phyloP scores from a whole-genome alignment of 768 basidiomycete species.

The Tephrocybe sp. region DNA sequence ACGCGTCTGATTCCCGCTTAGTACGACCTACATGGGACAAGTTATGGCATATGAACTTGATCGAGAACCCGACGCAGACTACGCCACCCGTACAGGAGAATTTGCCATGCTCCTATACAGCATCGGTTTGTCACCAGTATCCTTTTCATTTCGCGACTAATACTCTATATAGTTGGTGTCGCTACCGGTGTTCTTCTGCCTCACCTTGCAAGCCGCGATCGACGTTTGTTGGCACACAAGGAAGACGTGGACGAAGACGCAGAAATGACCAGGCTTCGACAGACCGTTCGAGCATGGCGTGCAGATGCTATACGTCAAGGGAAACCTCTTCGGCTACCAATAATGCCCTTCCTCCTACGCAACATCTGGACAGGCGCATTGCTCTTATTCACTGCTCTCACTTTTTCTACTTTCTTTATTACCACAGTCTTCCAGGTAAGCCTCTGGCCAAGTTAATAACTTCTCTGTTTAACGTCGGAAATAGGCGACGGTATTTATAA shows the following conservation, averaged over 20 bases:
- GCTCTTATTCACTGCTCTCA: conserved; percentile 75
- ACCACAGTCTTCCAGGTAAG: conserved; percentile 69
- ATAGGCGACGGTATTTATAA: conserved; percentile 80
- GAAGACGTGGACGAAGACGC: conserved; percentile 74
- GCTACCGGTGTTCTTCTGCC: conserved; percentile 80
- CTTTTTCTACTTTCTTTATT: conserved; percentile 86
- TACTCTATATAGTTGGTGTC: conserved; percentile 68
- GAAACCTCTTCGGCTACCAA: conserved; percentile 73
- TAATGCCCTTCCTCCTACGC: conserved; percentile 87
- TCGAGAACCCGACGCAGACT: conserved; percentile 74
- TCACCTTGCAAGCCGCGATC: conserved; percentile 78
- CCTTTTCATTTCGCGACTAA: not conserved
- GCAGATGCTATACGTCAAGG: conserved; percentile 79
- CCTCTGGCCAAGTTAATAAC: not conserved
- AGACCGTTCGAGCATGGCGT: conserved; percentile 79
- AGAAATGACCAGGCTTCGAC: conserved; percentile 68
- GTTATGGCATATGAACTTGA: conserved; percentile 83
- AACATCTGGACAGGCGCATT: conserved; percentile 94
- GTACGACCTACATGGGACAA: conserved; percentile 93
- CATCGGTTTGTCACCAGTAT: conserved; percentile 54
- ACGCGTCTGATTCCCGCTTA: conserved; percentile 22
- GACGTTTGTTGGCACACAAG: conserved; percentile 70
- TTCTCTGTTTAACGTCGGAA: not conserved
- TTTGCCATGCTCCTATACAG: conserved; percentile 91
- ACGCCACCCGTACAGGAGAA: conserved; percentile 84